phyloP scores from a whole-genome alignment of 1,284 basidiomycete genomes.

The Mycosarcoma mackinlayi region DNA sequence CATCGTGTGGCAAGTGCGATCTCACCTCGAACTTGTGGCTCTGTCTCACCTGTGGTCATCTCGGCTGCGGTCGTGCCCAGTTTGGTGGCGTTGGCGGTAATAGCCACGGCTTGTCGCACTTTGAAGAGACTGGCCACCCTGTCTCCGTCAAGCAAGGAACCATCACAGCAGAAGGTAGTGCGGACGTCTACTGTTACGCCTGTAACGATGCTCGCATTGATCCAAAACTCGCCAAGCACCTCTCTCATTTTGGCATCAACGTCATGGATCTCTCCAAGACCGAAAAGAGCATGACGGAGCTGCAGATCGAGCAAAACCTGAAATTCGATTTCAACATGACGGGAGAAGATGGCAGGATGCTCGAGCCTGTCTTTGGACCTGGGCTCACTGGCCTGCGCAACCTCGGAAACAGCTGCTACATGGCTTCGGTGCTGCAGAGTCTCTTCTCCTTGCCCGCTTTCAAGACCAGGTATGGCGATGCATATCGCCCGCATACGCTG shows the following conservation, averaged over 20 bases:
- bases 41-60: conserved; percentile 88
- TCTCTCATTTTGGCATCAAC: conserved; percentile 87
- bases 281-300: conserved; percentile 95
- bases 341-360: conserved; percentile 85
- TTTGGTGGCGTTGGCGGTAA: conserved; percentile 88
- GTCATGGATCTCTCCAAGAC: conserved; percentile 87
- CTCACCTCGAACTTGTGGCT: conserved; percentile 83
- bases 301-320: conserved; percentile 97
- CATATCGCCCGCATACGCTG: conserved; percentile 74
- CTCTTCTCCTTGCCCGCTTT: conserved; percentile 85
- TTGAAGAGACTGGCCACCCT: conserved; percentile 79
- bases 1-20: conserved; percentile 56
- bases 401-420: conserved; percentile 97
- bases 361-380: conserved; percentile 88
- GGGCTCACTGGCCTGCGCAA: conserved; percentile 90
- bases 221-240: conserved; percentile 80
- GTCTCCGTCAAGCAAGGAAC: conserved; percentile 95
- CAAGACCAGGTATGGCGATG: conserved; percentile 77
- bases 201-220: conserved; percentile 90
- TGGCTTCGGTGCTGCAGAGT: conserved; percentile 91
- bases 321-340: conserved; percentile 94
- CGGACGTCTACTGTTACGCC: conserved; percentile 92
- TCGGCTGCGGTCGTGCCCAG: conserved; percentile 90
- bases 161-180: conserved; percentile 92
- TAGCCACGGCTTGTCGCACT: conserved; percentile 89